Base-by-base conservation (phyloP, 2,329 filamentous ascomycete genomes). In the Aspergillus clavatus region DNA sequence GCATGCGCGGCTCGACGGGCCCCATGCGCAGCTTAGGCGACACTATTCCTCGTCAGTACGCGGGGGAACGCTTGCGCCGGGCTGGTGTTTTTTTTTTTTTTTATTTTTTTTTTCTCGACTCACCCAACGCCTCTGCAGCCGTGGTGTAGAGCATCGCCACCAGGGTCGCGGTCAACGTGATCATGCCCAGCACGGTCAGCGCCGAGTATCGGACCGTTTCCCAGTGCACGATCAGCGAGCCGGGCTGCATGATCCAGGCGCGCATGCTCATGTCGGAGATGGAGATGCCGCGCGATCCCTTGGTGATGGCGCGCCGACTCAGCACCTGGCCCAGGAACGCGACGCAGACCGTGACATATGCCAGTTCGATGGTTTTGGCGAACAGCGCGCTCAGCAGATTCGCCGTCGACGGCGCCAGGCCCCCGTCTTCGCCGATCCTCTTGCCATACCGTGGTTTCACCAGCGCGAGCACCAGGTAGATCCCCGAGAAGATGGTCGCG, bases 231-330 rank as follows among this genome's bases (percentile, higher is more conserved):
- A 91, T 71, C 51, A 91, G 72, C 0, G 81, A 84, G 0, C 87
- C 87, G 0, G 86, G 85, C 63, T 85, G 81, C 69, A 83, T 79
- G 16, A 84, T 77, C 87, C 86, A 91, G 35, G 78, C 78, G 38
- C 86, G 77, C 84, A 91, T 89, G 12, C 78, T 83, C 71, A 90
- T 80, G 58, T 91, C 86, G 0, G 87, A 83, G 12, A 91, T 75
- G 0, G 81, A 87, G 46, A 90, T 77, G 2, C 87, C 87, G 2
- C 72, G 69, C 0, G 80, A 77, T 7, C 75, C 71, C 43, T 75
- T 77, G 19, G 76, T 75, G 44, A 87, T 77, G 0, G 86, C 83
- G 43, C 84, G 72, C 16, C 84, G 75, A n/a, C 80, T 88, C 12
- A 91, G 67, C 0, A 86, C 78, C 61, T 93, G 87, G 0, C 87